These are phyloP conservation scores for Cyanodermella asteris DNA, from an alignment of 2,329 filamentous ascomycete species.

Conservation along the genomic window DNA sequence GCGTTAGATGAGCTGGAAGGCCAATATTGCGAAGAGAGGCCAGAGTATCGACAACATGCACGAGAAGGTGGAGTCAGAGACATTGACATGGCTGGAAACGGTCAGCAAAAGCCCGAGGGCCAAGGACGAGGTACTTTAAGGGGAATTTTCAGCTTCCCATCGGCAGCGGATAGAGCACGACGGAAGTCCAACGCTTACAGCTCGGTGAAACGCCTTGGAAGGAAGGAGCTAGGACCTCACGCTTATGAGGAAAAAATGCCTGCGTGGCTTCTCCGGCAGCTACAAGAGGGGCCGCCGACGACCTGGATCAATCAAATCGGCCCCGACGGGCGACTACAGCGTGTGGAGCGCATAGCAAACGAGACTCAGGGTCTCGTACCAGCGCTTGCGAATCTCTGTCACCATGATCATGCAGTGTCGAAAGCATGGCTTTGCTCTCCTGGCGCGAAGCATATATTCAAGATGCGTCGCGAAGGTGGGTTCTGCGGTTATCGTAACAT, in stretches of 20 bases:
- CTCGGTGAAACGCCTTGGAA: too few relatives aligned
- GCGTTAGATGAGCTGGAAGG: too few relatives aligned
- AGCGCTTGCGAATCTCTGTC: constrained; percentile 39
- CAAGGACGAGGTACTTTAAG: too few relatives aligned
- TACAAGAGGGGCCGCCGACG: constrained; percentile 36
- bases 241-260: constrained; percentile 59
- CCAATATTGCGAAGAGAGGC: too few relatives aligned
- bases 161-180: too few relatives aligned
- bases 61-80: too few relatives aligned
- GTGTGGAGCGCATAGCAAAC: constrained; percentile 24
- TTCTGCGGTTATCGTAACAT: constrained; percentile 95
- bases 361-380: constrained; percentile 33
- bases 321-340: constrained; percentile 20
- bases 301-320: constrained; percentile 29
- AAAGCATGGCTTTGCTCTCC: constrained; percentile 64
- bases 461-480: constrained; percentile 60
- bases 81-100: too few relatives aligned
- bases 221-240: constrained; percentile 49
- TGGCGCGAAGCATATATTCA: constrained; percentile 56
- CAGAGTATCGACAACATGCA: too few relatives aligned
- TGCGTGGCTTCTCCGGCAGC: constrained; percentile 38
- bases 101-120: too few relatives aligned
- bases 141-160: too few relatives aligned
- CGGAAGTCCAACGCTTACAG: too few relatives aligned
- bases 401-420: constrained; percentile 40